phyloP scores from a whole-genome alignment of 2,329 filamentous ascomycete species.

The Hypoxylon sp. region DNA sequence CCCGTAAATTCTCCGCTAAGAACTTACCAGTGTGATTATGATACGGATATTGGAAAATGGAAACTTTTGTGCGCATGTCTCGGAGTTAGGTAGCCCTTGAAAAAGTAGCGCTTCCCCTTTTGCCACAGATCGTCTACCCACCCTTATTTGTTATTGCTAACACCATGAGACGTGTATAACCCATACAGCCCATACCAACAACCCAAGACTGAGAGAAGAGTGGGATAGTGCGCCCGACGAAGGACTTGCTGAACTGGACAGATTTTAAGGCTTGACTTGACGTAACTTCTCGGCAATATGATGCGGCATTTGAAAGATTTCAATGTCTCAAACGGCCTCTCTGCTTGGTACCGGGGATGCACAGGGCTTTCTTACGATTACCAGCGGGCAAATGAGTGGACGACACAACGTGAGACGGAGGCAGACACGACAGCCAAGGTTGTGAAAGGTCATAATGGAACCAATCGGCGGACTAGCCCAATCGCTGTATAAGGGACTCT shows the following conservation, averaged over 20 bases:
- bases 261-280: neutral
- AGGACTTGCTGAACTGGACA: conserved; percentile 6
- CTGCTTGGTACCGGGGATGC: conserved; percentile 21
- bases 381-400: conserved; percentile 26
- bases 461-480: conserved; percentile 32
- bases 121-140: conserved; percentile 9
- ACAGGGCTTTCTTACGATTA: conserved; percentile 14
- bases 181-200: neutral
- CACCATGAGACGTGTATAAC: conserved; percentile 19
- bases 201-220: conserved; percentile 6
- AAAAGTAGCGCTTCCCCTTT: conserved; percentile 11
- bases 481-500: conserved; percentile 9
- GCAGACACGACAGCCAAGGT: conserved; percentile 7
- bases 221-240: conserved; percentile 8
- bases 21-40: conserved; percentile 6
- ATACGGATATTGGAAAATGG: conserved; percentile 5
- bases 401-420: conserved; percentile 23
- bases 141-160: conserved; percentile 10
- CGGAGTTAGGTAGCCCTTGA: conserved; percentile 11
- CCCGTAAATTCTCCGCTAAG: conserved; percentile 21
- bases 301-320: conserved; percentile 33
- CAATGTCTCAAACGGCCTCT: conserved; percentile 6
- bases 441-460: conserved; percentile 10
- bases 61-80: conserved; percentile 5
- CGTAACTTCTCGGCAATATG: conserved; percentile 17